Evolutionary conservation across 305 asterid genomes (phyloP).

Genomic region (Rubia peregrina): DNA sequence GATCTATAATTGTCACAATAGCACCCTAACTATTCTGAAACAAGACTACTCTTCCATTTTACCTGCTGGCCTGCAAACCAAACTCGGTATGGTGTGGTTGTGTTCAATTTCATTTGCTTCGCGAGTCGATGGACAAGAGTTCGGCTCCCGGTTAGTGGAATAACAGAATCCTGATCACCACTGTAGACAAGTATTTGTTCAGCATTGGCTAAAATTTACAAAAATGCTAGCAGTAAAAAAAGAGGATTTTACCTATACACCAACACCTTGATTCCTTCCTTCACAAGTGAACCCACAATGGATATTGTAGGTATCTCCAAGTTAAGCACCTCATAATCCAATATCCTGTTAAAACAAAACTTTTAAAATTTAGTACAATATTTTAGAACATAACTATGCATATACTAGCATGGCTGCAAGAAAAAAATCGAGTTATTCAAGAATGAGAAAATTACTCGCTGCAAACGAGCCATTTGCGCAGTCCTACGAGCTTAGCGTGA

Average conservation of each 20-base stretch:
- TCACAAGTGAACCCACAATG: constrained; percentile 55
- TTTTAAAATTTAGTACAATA: neutral
- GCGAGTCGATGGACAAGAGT: constrained; percentile 39
- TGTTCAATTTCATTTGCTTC: constrained; percentile 32
- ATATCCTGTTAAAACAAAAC: constrained; percentile 33
- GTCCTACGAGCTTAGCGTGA: constrained; percentile 75
- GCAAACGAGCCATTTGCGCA: constrained; percentile 58
- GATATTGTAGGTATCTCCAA: constrained; percentile 68
- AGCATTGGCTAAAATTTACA: no score
- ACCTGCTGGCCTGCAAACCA: constrained; percentile 67
- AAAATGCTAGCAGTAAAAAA: neutral
- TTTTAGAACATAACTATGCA: neutral
- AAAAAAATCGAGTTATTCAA: neutral
- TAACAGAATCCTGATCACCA: constrained; percentile 69
- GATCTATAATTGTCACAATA: no score
- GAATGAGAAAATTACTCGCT: constrained; percentile 45
- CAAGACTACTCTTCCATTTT: neutral
- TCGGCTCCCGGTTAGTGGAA: constrained; percentile 62
- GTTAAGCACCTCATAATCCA: constrained; percentile 55
- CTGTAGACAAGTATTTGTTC: constrained; percentile 26
- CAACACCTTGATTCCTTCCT: constrained; percentile 54
- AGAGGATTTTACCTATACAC: constrained; percentile 54
- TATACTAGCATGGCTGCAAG: neutral
- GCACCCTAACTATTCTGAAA: neutral
- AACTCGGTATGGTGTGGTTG: constrained; percentile 49